Evolutionary conservation across 2,329 filamentous ascomycete species (phyloP).

Genomic region (Neospermospora avenae): DNA sequence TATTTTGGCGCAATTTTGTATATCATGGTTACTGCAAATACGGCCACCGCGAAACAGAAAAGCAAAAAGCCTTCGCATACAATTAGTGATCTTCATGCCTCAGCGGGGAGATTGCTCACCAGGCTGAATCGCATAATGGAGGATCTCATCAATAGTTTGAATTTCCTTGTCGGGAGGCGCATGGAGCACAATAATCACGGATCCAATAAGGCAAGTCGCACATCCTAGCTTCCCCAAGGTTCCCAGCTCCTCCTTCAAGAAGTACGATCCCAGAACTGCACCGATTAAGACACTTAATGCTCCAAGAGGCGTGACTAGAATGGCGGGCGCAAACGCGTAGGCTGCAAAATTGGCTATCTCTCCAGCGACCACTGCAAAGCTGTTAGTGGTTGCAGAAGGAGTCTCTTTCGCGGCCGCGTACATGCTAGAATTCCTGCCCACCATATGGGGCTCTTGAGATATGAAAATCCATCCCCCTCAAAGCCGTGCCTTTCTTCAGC

Average conservation of each 20-base stretch:
- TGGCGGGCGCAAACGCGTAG: constrained; percentile 98
- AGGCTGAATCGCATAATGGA: constrained; percentile 85
- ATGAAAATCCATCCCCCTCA: constrained; percentile 93
- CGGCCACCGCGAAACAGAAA: constrained; percentile 75
- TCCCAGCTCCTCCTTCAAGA: constrained; percentile 87
- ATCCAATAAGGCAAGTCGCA: constrained; percentile 92
- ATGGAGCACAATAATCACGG: constrained; percentile 95
- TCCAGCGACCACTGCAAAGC: constrained; percentile 72
- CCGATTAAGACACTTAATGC: constrained; percentile 93
- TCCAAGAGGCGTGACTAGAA: constrained; percentile 91
- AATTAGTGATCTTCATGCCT: constrained; percentile 11
- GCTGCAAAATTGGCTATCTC: constrained; percentile 97
- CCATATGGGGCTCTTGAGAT: constrained; percentile 93
- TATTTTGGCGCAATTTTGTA: constrained; percentile 87
- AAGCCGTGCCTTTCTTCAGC: constrained; percentile 91
- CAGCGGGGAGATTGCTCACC: constrained; percentile 52
- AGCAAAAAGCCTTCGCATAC: constrained; percentile 71
- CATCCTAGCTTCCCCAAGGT: constrained; percentile 89
- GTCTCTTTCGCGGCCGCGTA: constrained; percentile 45
- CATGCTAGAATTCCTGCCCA: constrained; percentile 91
- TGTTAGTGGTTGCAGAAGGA: constrained; percentile 28
- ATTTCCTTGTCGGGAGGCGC: constrained; percentile 93
- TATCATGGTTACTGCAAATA: constrained; percentile 92
- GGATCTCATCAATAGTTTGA: constrained; percentile 84
- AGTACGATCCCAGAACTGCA: constrained; percentile 91